phyloP scores from a whole-genome alignment of 148 eudicot genomes.

The Rhododendron griersonianum region DNA sequence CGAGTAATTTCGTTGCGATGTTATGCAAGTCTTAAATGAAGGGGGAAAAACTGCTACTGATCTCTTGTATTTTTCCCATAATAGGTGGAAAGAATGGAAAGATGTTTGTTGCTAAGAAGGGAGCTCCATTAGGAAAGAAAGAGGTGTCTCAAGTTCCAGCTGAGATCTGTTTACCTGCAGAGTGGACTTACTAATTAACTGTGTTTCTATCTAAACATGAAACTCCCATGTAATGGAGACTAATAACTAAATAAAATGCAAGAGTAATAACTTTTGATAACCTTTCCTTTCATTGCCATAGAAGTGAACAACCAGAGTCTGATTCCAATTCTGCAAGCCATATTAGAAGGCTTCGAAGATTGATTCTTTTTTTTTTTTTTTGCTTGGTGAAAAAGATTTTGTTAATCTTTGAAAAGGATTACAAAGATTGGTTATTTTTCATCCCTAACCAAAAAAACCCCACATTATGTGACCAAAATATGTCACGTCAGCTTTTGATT shows the following conservation, averaged over 20 bases:
- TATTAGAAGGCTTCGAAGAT: not conserved
- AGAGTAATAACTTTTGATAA: not conserved
- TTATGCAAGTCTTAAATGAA: not conserved
- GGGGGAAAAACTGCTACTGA: not conserved
- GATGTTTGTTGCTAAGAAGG: not conserved
- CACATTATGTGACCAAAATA: too few relatives aligned
- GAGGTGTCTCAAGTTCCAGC: not conserved
- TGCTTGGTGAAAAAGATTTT: too few relatives aligned
- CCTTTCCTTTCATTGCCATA: not conserved
- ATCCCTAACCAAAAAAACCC: too few relatives aligned
- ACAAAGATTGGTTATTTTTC: too few relatives aligned
- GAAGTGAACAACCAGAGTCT: not conserved
- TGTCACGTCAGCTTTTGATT: too few relatives aligned
- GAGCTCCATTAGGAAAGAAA: not conserved
- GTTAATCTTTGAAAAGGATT: too few relatives aligned
- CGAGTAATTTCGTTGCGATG: not conserved
- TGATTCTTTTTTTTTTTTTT: not conserved
- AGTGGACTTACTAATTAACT: not conserved
- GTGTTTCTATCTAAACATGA: not conserved
- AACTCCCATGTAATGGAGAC: not conserved
- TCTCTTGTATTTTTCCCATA: not conserved
- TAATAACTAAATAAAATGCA: not conserved
- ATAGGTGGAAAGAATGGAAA: slow-evolving; percentile 7
- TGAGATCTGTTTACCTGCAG: not conserved
- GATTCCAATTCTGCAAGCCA: not conserved